These are phyloP conservation scores for Trebouxia sp. DNA, from an alignment of 139 green algal genomes.

Conservation along the genomic window DNA sequence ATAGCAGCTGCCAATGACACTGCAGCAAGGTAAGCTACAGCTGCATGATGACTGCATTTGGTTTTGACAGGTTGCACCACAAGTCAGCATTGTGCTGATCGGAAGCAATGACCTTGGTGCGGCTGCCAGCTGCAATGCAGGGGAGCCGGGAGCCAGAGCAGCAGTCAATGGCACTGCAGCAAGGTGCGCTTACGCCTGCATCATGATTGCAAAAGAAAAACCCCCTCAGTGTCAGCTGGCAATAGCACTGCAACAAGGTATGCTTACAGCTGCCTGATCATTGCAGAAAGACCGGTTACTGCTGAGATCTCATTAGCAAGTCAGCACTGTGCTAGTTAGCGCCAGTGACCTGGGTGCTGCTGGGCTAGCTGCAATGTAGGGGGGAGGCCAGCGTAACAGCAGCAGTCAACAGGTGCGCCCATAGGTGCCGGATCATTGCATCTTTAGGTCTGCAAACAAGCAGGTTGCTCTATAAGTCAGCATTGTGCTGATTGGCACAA, in stretches of 20 bases:
- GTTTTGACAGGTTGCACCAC: too few species aligned
- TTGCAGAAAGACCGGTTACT: not conserved
- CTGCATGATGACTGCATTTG: too few species aligned
- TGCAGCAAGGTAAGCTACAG: too few species aligned
- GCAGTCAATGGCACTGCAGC: slow-evolving; percentile 21
- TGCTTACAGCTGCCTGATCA: too few species aligned
- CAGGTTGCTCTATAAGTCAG: slow-evolving; percentile 10
- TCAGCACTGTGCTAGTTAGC: too few species aligned
- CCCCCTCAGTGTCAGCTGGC: too few species aligned
- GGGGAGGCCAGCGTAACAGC: not conserved
- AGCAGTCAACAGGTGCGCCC: not conserved
- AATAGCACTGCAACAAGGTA: too few species aligned
- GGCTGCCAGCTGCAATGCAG: not conserved
- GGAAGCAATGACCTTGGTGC: slow-evolving; percentile 55
- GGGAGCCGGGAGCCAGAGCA: not conserved
- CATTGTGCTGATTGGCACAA: slow-evolving; percentile 54
- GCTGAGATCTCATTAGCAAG: too few species aligned
- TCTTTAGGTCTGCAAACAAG: not conserved
- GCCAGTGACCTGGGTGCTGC: not conserved
- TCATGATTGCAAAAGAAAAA: too few species aligned
- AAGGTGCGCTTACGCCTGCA: not conserved
- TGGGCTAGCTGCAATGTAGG: not conserved
- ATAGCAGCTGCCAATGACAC: slow-evolving; percentile 5
- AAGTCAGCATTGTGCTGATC: slow-evolving; percentile 47
- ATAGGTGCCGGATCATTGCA: not conserved